Percentiles rank a stretch among this genome's conserved stretches.
phyloP scores from a whole-genome alignment of 2,329 filamentous ascomycete genomes.

The Alternaria infectoria region DNA sequence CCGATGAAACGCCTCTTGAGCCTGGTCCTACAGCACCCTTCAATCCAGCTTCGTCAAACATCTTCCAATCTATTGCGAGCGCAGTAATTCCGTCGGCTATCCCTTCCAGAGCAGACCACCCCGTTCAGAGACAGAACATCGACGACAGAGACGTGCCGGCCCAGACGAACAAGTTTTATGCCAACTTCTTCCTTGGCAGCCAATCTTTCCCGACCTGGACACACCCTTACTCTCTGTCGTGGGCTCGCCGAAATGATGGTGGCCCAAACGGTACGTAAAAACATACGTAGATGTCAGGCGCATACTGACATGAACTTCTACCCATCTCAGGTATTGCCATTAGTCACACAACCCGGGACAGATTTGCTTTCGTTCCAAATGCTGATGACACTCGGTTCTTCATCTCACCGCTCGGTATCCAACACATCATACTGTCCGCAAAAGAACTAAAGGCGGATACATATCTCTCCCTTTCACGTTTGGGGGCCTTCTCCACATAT shows the following conservation, averaged over 20 bases:
- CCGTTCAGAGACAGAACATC: slow-evolving; percentile 48
- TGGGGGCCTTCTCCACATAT: slow-evolving; percentile 66
- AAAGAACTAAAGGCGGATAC: slow-evolving; percentile 71
- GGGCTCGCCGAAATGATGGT: slow-evolving; percentile 59
- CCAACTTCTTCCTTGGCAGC: slow-evolving; percentile 79
- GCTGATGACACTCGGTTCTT: slow-evolving; percentile 66
- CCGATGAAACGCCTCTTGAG: slow-evolving; percentile 35
- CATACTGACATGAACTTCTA: not conserved
- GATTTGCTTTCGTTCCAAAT: slow-evolving; percentile 60
- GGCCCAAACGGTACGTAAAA: slow-evolving; percentile 69
- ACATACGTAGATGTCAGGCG: not conserved
- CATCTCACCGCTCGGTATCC: slow-evolving; percentile 81
- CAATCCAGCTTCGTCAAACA: slow-evolving; percentile 26
- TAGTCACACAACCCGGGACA: slow-evolving; percentile 73
- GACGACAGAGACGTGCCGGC: slow-evolving; percentile 56
- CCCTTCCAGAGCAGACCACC: slow-evolving; percentile 47
- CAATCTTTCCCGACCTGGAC: slow-evolving; percentile 75
- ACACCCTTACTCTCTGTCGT: slow-evolving; percentile 63
- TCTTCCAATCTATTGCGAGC: slow-evolving; percentile 53
- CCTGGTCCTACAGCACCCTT: slow-evolving; percentile 33
- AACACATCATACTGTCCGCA: slow-evolving; percentile 82
- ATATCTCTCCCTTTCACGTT: slow-evolving; percentile 58
- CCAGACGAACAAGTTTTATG: slow-evolving; percentile 74
- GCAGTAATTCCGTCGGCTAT: slow-evolving; percentile 50
- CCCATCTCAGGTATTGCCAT: slow-evolving; percentile 63